phyloP scores from a whole-genome alignment of 2,329 filamentous ascomycete genomes.

The Colletotrichum limetticola region DNA sequence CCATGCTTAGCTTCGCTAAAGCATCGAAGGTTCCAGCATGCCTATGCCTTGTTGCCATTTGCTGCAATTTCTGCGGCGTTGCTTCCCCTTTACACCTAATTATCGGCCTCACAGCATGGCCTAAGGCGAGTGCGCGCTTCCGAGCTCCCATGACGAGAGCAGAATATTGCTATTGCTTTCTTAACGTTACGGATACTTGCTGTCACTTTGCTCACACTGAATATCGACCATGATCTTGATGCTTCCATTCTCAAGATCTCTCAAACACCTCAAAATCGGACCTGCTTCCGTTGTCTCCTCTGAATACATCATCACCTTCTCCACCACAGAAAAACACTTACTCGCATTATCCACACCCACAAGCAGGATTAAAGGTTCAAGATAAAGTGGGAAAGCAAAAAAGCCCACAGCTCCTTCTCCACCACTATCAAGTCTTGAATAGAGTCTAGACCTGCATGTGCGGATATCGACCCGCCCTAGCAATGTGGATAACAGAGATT shows the following conservation, averaged over 20 bases:
- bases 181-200: no score
- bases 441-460: not conserved
- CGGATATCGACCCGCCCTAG: not conserved
- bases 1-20: no score
- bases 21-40: no score
- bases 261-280: not conserved
- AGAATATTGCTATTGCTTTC: not conserved
- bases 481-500: not conserved
- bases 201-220: not conserved
- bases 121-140: not conserved
- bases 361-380: not conserved
- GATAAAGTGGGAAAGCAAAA: not conserved
- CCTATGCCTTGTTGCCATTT: no score
- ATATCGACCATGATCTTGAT: not conserved
- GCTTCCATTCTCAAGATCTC: no score
- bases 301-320: not conserved
- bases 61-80: no score
- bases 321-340: not conserved
- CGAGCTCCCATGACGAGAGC: not conserved
- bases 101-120: no score
- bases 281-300: not conserved
- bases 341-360: not conserved
- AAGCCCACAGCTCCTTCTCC: not conserved
- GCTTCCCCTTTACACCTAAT: no score
- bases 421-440: not conserved